Evolutionary conservation across 169 alveolate genomes (phyloP).

Genomic region (Eimeria sp.): DNA sequence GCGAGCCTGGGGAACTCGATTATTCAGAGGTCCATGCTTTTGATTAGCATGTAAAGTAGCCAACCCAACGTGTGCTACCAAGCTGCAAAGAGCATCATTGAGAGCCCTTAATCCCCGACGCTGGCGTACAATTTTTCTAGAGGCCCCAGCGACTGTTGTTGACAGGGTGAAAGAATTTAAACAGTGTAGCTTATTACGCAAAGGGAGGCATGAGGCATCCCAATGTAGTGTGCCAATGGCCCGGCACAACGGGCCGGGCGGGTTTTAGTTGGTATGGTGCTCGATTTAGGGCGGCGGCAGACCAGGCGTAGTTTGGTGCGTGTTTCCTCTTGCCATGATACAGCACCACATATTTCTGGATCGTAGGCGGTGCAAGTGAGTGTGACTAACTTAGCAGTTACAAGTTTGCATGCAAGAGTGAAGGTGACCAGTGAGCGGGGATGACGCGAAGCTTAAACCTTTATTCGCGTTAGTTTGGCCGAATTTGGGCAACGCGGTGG

Average conservation of each 20-base stretch:
- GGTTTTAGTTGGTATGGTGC: not conserved
- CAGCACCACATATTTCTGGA: not conserved
- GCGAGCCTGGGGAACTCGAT: slow-evolving; percentile 67
- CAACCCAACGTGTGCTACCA: not conserved
- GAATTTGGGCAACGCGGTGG: not conserved
- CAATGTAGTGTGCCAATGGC: slow-evolving; percentile 6
- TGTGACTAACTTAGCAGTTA: not conserved
- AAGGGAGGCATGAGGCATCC: not conserved
- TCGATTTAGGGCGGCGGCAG: not conserved
- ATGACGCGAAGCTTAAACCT: not conserved
- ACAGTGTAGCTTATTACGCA: not conserved
- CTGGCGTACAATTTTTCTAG: not conserved
- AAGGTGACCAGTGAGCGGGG: not conserved
- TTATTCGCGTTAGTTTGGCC: not conserved
- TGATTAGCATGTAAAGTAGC: not conserved
- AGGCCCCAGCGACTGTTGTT: not conserved
- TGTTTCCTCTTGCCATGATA: not conserved
- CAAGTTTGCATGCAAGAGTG: not conserved
- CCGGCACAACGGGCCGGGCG: not conserved
- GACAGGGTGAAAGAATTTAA: not conserved
- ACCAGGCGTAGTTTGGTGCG: not conserved
- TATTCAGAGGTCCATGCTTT: not conserved
- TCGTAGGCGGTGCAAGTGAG: not conserved
- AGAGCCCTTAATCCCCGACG: not conserved
- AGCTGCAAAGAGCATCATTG: not conserved